phyloP scores from a whole-genome alignment of 2,329 filamentous ascomycete species.

The Colletotrichum spaethianum region DNA sequence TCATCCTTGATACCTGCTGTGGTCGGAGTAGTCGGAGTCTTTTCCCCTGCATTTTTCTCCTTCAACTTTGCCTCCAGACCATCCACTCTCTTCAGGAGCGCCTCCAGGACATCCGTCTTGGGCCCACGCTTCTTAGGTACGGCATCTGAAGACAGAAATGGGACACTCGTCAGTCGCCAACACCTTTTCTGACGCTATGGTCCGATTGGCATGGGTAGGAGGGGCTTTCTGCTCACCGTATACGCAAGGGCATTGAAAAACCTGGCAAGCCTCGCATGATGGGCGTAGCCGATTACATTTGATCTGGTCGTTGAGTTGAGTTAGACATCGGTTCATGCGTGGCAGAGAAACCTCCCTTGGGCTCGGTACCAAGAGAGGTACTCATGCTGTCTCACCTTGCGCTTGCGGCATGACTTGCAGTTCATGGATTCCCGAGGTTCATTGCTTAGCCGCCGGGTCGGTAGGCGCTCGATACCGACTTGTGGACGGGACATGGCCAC shows the following conservation, averaged over 20 bases:
- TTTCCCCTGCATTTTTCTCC: slow-evolving; percentile 69
- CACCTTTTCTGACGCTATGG: neutral
- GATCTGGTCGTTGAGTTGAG: slow-evolving; percentile 69
- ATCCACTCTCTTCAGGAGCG: slow-evolving; percentile 86
- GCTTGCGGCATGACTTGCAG: slow-evolving; percentile 93
- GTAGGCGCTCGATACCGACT: slow-evolving; percentile 85
- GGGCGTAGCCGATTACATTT: slow-evolving; percentile 91
- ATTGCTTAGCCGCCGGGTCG: slow-evolving; percentile 77
- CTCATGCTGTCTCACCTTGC: slow-evolving; percentile 75
- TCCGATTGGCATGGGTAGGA: neutral
- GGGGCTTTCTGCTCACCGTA: slow-evolving; percentile 75
- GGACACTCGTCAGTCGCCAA: slow-evolving; percentile 22
- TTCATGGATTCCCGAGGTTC: slow-evolving; percentile 94
- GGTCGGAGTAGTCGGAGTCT: slow-evolving; percentile 42
- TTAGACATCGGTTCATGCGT: slow-evolving; percentile 18
- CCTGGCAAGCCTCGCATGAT: slow-evolving; percentile 89
- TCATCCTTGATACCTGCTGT: slow-evolving; percentile 45
- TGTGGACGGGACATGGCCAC: slow-evolving; percentile 79
- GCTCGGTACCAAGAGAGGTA: neutral
- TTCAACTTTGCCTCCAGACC: slow-evolving; percentile 86
- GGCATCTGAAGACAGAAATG: slow-evolving; percentile 71
- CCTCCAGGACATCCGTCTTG: slow-evolving; percentile 91
- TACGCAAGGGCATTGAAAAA: slow-evolving; percentile 89
- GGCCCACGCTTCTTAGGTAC: slow-evolving; percentile 91
- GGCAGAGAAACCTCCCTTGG: neutral